A percentile compares a stretch with the other conserved stretches of the same genome.
Evolutionary conservation across 2,329 filamentous ascomycete genomes (phyloP).

Genomic region (Cordyceps cicadae): DNA sequence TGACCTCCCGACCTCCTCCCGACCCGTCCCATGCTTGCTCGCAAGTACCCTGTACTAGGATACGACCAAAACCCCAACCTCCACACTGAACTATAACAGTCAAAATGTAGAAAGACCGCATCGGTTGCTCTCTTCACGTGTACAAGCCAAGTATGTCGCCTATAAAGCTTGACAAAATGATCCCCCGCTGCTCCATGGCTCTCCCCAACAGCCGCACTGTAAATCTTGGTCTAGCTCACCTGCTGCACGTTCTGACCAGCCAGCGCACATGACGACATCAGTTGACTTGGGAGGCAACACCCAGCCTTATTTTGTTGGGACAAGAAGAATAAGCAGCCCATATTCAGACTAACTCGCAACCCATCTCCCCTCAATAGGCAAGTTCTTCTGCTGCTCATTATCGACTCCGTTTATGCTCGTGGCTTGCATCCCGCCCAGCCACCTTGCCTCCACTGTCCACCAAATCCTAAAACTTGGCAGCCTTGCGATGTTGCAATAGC

Average conservation of each 20-base stretch:
- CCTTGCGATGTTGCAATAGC: neutral
- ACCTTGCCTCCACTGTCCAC: neutral
- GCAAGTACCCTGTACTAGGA: slow-evolving; percentile 5
- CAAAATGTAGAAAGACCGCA: no score
- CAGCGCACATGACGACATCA: slow-evolving; percentile 7
- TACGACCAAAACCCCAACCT: neutral
- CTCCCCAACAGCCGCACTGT: neutral
- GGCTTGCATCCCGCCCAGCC: neutral
- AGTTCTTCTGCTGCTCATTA: no score
- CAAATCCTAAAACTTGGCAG: neutral
- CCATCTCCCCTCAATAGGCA: neutral
- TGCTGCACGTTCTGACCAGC: neutral
- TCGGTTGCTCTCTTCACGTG: neutral
- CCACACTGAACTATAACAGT: neutral
- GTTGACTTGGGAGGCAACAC: neutral
- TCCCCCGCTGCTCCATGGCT: no score
- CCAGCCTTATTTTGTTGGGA: neutral
- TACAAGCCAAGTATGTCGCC: neutral
- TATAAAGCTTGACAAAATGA: no score
- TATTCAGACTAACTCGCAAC: no score
- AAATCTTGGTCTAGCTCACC: no score
- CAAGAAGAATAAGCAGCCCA: neutral
- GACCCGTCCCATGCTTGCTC: neutral
- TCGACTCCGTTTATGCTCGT: neutral
- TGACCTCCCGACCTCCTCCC: no score